Conservation (phyloP, 768 basidiomycete species). For the Cubamyces lactineus region DNA sequence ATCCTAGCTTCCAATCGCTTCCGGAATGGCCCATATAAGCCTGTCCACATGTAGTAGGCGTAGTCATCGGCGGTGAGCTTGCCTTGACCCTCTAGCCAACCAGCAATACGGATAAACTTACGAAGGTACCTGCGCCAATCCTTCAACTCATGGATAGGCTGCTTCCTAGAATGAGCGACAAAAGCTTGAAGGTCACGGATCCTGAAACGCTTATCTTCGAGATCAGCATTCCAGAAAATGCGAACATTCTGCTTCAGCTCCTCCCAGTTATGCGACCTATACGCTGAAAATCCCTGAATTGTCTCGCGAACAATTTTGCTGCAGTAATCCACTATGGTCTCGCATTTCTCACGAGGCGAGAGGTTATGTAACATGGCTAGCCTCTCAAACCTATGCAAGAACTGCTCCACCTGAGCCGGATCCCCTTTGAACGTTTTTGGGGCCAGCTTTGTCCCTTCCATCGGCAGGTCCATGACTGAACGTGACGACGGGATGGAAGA, state of each 20-base stretch:
- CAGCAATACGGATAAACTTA: constrained; percentile 18
- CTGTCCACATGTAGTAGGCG: constrained; percentile 17
- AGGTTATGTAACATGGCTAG: constrained; percentile 17
- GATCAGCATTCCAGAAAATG: constrained; percentile 19
- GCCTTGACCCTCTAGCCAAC: constrained; percentile 14
- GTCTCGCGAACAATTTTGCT: constrained; percentile 19
- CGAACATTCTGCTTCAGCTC: constrained; percentile 11
- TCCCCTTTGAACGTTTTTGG: constrained; percentile 29
- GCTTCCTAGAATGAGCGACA: not conserved
- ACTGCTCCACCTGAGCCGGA: constrained; percentile 21
- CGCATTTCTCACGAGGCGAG: constrained; percentile 6
- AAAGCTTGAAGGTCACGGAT: not conserved
- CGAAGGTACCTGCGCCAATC: constrained; percentile 13
- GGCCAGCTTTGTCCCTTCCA: constrained; percentile 21
- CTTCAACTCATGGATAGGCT: constrained; percentile 1
- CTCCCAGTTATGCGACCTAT: constrained; percentile 2
- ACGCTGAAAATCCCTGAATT: constrained; percentile 17
- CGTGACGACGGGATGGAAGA: not conserved
- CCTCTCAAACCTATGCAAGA: constrained; percentile 24
- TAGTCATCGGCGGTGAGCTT: constrained; percentile 6
- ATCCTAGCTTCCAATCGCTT: constrained; percentile 9
- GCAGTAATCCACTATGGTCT: constrained; percentile 25
- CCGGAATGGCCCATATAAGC: constrained; percentile 5
- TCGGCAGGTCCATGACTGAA: constrained; percentile 18
- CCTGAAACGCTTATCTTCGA: constrained; percentile 8